Base-by-base conservation (phyloP, 177 flowering plant genomes). In the Vitis hybrid region DNA sequence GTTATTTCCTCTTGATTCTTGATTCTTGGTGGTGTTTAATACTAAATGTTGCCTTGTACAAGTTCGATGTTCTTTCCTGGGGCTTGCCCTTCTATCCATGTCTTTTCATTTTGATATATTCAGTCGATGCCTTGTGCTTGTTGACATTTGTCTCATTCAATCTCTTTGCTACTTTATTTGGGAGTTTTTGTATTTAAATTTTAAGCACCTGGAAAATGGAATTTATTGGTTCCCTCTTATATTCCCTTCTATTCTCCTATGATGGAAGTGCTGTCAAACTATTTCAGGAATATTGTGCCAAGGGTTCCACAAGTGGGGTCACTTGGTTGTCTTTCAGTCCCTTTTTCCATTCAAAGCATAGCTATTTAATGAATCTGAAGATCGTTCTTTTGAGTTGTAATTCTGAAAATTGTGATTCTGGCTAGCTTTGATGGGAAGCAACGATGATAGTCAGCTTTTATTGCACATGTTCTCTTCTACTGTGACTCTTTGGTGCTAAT, bases 101-200 rank as follows among this genome's bases (percentile, higher is more conserved):
- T 7, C 14, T 52, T 30, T 4, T 65, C 21, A 26, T 12, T 52
- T 23, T 65, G 19, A 51, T 65, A 14, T 23, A 18, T 65, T 15
- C 1, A 52, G 15, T 5, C 19, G 11, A 50, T 65, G 10, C 32
- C 7, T 52, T 54, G 18, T 5, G 26, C 5, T 71, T 71, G 45
- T 7, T 62, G 65, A 52, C 72, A 64, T 68, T 57, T 17, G 65
- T 54, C 19, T 51, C 56, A 3, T 49, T 57, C 40, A 49, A 23
- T 52, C 52, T 45, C 5, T 68, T 49, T 59, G 56, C 52, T 8
- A 14, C 60, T 68, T 63, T 70, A 55, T 26, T 52, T 5, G 67
- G 58, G 55, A 54, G 52, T 69, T 58, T 52, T 63, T 64, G 26
- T 60, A 65, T 49, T 58, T 59, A 17, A 59, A 56, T 30, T 60